Base-by-base conservation (phyloP, 2,329 filamentous ascomycete species). In the Colletotrichum sp. region DNA sequence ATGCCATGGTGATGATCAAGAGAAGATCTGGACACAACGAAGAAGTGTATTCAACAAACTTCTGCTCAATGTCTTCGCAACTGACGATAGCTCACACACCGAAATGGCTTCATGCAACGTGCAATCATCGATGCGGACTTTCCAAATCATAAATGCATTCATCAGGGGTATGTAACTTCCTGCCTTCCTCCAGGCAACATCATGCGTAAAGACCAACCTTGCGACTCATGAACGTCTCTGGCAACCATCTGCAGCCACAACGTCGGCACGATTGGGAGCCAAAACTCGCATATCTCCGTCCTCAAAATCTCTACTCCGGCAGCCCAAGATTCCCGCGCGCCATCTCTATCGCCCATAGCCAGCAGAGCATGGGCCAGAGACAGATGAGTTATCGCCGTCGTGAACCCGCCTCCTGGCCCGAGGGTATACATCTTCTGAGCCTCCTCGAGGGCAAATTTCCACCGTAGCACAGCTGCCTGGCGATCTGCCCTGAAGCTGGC, bases 191-290 rank as follows among this genome's bases (percentile, higher is more conserved):
- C 79, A 0, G 82, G 82, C n/a, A 82, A 71, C 79, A 82, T 83
- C 38, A 83, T 81, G 0, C 81, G 77, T n/a, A 84, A 78, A 1
- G 79, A 77, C 82, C 82, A 84, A 0, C 80, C 80, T 26, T 80
- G 78, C 1, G 61, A 30, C 28, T 82, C 12, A 79, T 80, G 48
- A 80, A 78, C 72, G 75, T 79, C 5, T 62, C 73, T 38, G 78
- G 36, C 82, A 79, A 84, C 77, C 65, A 77, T 79, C 2, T 73
- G 75, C 12, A 84, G 30, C 82, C 82, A 84, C 0, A 66, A 66
- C 1, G 81, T 84, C 1, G 81, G 79, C 14, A 83, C 69, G 0
- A 80, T 71, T 0, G 82, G 82, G 4, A 84, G 77, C 5, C 81
- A 81, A 48, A 80, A 84, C 73, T 84, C 82, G 32, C 81, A 83